phyloP scores from a whole-genome alignment of 2,329 filamentous ascomycete genomes.

The Amauroascus niger region DNA sequence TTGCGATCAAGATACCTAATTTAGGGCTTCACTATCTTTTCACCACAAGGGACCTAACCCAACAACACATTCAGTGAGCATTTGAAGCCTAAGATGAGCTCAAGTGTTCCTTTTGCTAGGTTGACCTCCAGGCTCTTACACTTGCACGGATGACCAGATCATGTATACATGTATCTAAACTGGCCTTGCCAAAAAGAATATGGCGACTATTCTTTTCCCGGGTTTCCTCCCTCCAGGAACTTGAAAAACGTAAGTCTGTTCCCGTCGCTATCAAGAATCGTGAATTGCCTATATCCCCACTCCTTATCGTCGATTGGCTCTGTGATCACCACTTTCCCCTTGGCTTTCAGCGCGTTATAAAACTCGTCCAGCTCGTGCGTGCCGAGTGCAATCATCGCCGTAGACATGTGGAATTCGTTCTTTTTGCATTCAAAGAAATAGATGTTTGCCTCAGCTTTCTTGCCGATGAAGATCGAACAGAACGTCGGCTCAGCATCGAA shows the following conservation, averaged over 20 bases:
- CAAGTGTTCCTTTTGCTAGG: too few species aligned
- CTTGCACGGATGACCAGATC: too few species aligned
- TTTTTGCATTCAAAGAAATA: constrained; percentile 17
- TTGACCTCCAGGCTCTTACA: too few species aligned
- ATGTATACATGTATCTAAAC: too few species aligned
- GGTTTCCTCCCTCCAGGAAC: constrained; percentile 18
- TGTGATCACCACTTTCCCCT: constrained; percentile 14
- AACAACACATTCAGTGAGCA: too few species aligned
- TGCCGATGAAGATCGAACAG: constrained; percentile 18
- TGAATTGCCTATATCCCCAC: constrained; percentile 18
- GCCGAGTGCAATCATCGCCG: constrained; percentile 19
- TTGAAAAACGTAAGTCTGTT: constrained; percentile 18
- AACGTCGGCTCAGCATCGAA: constrained; percentile 15
- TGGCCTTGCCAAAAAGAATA: not conserved
- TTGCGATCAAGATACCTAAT: too few species aligned
- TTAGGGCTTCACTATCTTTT: too few species aligned
- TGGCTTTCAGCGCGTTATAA: constrained; percentile 13
- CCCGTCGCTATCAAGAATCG: constrained; percentile 14
- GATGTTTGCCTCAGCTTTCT: constrained; percentile 19
- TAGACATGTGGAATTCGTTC: constrained; percentile 12
- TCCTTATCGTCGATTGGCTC: constrained; percentile 13
- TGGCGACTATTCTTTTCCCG: constrained; percentile 9
- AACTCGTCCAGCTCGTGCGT: constrained; percentile 18
- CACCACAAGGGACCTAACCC: too few species aligned
- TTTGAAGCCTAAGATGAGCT: too few species aligned